A percentile compares a stretch with the other conserved stretches of the same genome.
Evolutionary conservation across 1,284 basidiomycete species (phyloP).

Genomic region (Ustilago lituana): DNA sequence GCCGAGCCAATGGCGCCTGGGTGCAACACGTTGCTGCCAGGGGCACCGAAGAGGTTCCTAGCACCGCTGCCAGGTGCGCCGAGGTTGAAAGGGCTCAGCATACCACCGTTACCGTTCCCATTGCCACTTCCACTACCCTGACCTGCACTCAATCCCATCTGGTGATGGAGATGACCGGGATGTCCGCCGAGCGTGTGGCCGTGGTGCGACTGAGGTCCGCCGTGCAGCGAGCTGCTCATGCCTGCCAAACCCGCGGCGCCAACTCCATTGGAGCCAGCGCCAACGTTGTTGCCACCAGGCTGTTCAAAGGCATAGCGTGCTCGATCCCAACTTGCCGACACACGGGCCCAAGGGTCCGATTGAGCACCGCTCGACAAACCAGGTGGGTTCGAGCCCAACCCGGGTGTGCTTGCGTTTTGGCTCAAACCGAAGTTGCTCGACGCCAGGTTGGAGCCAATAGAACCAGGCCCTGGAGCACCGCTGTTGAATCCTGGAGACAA

Average conservation of each 20-base stretch:
- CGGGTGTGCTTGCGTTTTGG: slow-evolving; percentile 19
- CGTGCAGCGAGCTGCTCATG: slow-evolving; percentile 26
- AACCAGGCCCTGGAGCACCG: slow-evolving; percentile 31
- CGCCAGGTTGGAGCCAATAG: slow-evolving; percentile 21
- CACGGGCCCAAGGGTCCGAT: slow-evolving; percentile 52
- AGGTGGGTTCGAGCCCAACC: slow-evolving; percentile 13
- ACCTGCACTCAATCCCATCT: slow-evolving; percentile 6
- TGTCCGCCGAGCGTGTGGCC: slow-evolving; percentile 24
- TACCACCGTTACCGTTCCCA: slow-evolving; percentile 9
- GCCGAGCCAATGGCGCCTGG: slow-evolving; percentile 43
- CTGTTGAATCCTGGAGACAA: slow-evolving; percentile 33
- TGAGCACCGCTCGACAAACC: slow-evolving; percentile 25
- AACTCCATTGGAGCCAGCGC: slow-evolving; percentile 11
- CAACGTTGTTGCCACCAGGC: slow-evolving; percentile 34
- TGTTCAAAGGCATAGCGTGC: slow-evolving; percentile 64
- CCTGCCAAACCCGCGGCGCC: slow-evolving; percentile 10
- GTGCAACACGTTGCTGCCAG: slow-evolving; percentile 29
- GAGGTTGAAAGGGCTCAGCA: slow-evolving; percentile 32
- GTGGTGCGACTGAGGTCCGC: slow-evolving; percentile 12
- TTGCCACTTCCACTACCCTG: slow-evolving; percentile 11
- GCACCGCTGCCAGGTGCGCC: slow-evolving; percentile 34
- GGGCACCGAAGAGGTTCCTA: slow-evolving; percentile 43
- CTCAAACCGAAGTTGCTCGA: slow-evolving; percentile 30
- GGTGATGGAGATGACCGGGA: slow-evolving; percentile 16
- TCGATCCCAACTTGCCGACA: slow-evolving; percentile 57